Base-by-base conservation (phyloP, 805 yeast genomes). In the Helenozyma baotianmanensis region DNA sequence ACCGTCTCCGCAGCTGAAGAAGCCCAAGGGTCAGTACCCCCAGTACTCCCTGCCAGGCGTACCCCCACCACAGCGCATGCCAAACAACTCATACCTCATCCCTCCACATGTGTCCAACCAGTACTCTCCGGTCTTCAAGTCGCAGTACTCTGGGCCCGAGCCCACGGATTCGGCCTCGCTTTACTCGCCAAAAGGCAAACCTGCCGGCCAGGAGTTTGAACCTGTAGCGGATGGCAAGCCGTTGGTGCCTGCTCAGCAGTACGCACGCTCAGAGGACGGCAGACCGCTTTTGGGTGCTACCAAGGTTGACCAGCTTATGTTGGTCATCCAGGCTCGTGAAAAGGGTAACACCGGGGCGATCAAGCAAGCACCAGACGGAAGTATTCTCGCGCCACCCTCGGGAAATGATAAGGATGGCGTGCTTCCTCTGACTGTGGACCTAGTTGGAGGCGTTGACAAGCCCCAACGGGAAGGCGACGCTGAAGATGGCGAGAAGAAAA, bases 291-390 rank as follows among this genome's bases (percentile, higher is more conserved):
- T 86, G 5, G 96, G 96, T 2, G 87, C 89, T 3, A 89, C 96
- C 1, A 84, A 84, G 51, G 85, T 89, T 17, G 97, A 89, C 59
- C 94, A 82, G 49, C 64, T 89, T 50, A 87, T 89, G 96, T 67
- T 89, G 30, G 84, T 87, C 23, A 82, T 89, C 33, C 95, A 89
- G 56, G 95, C 96, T 1, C 71, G 95, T 32, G 83, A 82, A 39
- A 82, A 83, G 43, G 84, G 89, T 7, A 68, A 80, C 16, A 76
- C 75, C n/a, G 73, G 78, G 9, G 74, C 70, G 29, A 79, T 83
- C 25, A 68, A 71, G 30, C 80, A 77, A 40, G 75, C 80, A 1
- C 74, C 74, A 7, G 89, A 82, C 56, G 94, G 95, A 1, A 74
- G 79, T 23, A 69, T 81, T 18, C 51, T 80, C 33, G 84, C 78